Evolutionary conservation across 1,284 basidiomycete genomes (phyloP), one percentile per base, ranked within the genome.

Genomic region (Salmacisia buchloeana): DNA sequence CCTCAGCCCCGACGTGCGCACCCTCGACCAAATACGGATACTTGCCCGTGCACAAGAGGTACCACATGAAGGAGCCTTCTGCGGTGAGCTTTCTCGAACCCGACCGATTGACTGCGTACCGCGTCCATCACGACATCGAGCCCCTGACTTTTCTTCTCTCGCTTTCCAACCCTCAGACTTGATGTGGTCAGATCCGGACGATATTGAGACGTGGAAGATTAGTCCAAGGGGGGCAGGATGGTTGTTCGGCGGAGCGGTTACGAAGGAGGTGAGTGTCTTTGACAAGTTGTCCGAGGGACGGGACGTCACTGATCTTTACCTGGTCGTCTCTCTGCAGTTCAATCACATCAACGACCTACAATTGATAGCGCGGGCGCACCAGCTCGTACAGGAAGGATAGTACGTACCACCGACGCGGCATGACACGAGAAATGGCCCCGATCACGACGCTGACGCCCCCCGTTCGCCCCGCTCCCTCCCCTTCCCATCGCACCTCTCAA

Each of bases 111-210:
- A n/a, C n/a, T n/a, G n/a, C n/a, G n/a, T n/a, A n/a, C n/a, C n/a
- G n/a, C n/a, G n/a, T n/a, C n/a, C n/a, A n/a, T n/a, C n/a, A n/a
- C n/a, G n/a, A n/a, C n/a, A n/a, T n/a, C n/a, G n/a, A n/a, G n/a
- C n/a, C n/a, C n/a, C 23, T 34, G 21, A 52, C 41, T 35, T 60
- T 29, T n/a, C n/a, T n/a, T n/a, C n/a, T 25, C 25, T 18, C 27
- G 15, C 23, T 52, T 62, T 27, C 36, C 33, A 1, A 18, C 31
- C 2, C 18, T 33, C 34, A 58, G 92, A 96, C 80, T 85, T 97
- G 18, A 94, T 96, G 91, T 97, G 93, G 93, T 93, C 91, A 27
- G 93, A 97, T 80, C 93, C 94, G 0, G 94, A 97, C 77, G 92
- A 97, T 38, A 88, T 96, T 43, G 91, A 93, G 45, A 91, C 90